Percentiles rank a stretch among this genome's conserved stretches.
phyloP scores from a whole-genome alignment of 2,329 filamentous ascomycete genomes.

The Venturia asperata region DNA sequence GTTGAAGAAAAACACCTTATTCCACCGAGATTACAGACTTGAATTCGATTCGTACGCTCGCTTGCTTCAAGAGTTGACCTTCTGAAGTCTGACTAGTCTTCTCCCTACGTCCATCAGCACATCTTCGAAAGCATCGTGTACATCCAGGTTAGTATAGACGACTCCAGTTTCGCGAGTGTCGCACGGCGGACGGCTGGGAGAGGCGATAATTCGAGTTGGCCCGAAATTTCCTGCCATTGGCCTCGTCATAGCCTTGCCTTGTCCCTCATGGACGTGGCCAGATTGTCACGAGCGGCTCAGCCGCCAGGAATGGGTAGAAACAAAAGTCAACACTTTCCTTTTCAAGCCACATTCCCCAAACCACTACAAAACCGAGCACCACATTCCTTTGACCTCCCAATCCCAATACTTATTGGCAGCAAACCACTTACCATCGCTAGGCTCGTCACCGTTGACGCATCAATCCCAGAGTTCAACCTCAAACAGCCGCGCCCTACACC shows the following conservation, averaged over 20 bases:
- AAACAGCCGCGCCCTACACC: not conserved
- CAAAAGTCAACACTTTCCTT: not conserved
- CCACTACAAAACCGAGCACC: not conserved
- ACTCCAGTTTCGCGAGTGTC: not conserved
- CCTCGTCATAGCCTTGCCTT: not conserved
- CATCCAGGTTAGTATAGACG: not conserved
- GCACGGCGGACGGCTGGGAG: not conserved
- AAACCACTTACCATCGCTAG: not conserved
- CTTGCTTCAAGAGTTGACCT: not conserved
- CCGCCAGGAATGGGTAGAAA: not conserved
- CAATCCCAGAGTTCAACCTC: not conserved
- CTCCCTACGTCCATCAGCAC: not conserved
- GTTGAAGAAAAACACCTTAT: not conserved
- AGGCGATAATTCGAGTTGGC: not conserved
- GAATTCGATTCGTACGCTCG: not conserved
- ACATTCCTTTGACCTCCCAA: not conserved
- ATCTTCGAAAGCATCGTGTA: not conserved
- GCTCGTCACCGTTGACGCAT: not conserved
- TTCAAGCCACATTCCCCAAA: not conserved
- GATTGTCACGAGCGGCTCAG: slow-evolving; percentile 6
- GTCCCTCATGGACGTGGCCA: not conserved
- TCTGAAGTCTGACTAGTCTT: too few species aligned
- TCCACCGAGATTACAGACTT: not conserved
- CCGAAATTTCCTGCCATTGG: not conserved
- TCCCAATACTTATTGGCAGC: not conserved